Evolutionary conservation across 495 filamentous ascomycete genomes (phyloP).

Genomic region (Xylaria curta): DNA sequence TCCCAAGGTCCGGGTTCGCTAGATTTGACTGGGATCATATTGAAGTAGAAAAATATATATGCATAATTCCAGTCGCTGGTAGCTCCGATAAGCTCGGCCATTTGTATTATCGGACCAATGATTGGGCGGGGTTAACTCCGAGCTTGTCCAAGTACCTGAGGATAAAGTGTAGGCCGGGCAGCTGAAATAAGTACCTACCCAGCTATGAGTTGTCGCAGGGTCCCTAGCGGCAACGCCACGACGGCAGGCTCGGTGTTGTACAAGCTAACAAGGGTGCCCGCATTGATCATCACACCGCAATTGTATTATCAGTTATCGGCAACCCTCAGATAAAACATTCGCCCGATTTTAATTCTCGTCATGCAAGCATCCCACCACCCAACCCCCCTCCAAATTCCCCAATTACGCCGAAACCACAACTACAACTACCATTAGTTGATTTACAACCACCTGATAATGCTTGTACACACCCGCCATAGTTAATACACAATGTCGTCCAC

Average conservation of each 20-base stretch:
- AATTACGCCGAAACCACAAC: neutral
- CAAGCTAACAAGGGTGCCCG: neutral
- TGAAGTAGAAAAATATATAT: constrained; percentile 1
- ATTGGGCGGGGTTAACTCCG: constrained; percentile 23
- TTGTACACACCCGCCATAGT: neutral
- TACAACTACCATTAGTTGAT: neutral
- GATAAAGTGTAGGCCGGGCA: too few relatives aligned
- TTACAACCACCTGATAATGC: constrained; percentile 7
- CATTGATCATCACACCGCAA: constrained; percentile 13
- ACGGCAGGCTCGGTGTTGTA: neutral
- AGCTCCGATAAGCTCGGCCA: constrained; percentile 26
- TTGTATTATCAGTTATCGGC: constrained; percentile 5
- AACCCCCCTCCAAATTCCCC: neutral
- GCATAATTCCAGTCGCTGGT: neutral
- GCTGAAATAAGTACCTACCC: neutral
- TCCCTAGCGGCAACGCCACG: constrained; percentile 8
- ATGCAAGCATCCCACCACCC: constrained; percentile 1
- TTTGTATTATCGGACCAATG: neutral
- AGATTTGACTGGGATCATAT: neutral
- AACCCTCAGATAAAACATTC: neutral
- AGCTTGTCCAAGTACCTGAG: neutral
- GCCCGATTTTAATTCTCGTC: constrained; percentile 22
- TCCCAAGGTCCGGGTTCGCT: neutral
- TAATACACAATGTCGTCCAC: constrained; percentile 50
- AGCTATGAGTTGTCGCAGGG: neutral